These are phyloP conservation scores for Xylaria castorea DNA, from an alignment of 495 filamentous ascomycete genomes.

Conservation along the genomic window DNA sequence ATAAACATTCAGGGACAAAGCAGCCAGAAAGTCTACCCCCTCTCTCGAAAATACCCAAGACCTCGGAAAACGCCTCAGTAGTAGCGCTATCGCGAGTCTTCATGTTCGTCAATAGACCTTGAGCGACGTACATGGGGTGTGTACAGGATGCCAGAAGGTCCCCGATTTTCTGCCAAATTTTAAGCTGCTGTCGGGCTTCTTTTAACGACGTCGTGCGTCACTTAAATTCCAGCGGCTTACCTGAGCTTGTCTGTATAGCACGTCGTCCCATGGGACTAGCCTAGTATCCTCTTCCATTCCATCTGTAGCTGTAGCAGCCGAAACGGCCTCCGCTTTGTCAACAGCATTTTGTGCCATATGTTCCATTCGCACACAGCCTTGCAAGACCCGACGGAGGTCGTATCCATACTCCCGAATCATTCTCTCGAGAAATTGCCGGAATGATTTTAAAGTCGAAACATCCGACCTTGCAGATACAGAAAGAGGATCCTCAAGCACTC, in stretches of 20 bases:
- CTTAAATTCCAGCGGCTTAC: background rate
- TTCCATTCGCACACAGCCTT: slow-evolving; percentile 13
- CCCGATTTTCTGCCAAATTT: background rate
- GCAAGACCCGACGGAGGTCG: background rate
- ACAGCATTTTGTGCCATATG: background rate
- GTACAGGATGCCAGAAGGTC: slow-evolving; percentile 14
- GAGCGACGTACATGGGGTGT: slow-evolving; percentile 18
- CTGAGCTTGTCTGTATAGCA: background rate
- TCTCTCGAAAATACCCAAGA: background rate
- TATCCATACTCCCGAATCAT: background rate
- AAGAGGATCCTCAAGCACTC: slow-evolving; percentile 5
- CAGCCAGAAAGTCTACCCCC: background rate
- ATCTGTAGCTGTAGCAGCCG: background rate
- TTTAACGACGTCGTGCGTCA: background rate
- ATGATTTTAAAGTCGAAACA: background rate
- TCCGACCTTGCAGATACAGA: slow-evolving; percentile 14
- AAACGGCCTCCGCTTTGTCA: background rate
- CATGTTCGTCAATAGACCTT: slow-evolving; percentile 19
- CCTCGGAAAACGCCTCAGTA: background rate
- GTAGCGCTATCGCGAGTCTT: slow-evolving; percentile 13
- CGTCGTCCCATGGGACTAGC: background rate
- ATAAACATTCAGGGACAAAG: slow-evolving; percentile 5
- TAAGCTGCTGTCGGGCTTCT: background rate
- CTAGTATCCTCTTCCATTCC: background rate
- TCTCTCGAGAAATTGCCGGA: slow-evolving; percentile 10